These are phyloP conservation scores for Verbascum thapsus DNA, from an alignment of 257 asterid species.

Conservation along the genomic window DNA sequence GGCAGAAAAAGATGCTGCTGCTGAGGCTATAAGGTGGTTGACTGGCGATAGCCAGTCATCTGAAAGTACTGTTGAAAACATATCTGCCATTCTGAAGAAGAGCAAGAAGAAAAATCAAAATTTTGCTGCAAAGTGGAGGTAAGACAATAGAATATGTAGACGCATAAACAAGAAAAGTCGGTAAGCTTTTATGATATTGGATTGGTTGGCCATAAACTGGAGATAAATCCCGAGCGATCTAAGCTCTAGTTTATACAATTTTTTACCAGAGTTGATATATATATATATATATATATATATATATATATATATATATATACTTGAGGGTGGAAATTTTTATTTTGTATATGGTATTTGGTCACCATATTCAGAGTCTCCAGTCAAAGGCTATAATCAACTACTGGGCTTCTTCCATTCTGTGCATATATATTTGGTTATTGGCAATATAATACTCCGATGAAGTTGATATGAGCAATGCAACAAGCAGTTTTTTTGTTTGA, in stretches of 20 bases:
- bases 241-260: background rate
- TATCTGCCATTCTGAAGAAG: slow-evolving; percentile 74
- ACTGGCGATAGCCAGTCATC: slow-evolving; percentile 78
- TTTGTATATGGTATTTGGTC: slow-evolving; percentile 10
- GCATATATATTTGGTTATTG: slow-evolving; percentile 8
- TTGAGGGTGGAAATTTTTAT: slow-evolving; percentile 14
- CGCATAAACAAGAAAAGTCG: background rate
- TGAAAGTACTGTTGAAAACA: slow-evolving; percentile 45
- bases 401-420: slow-evolving; percentile 8
- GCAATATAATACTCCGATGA: slow-evolving; percentile 7
- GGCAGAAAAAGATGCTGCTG: slow-evolving; percentile 93
- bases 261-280: slow-evolving; percentile 11
- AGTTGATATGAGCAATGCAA: background rate
- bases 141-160: slow-evolving; percentile 8
- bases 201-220: background rate
- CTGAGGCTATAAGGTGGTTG: slow-evolving; percentile 85
- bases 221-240: slow-evolving; percentile 1
- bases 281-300: no score
- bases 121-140: slow-evolving; percentile 67
- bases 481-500: slow-evolving; percentile 3
- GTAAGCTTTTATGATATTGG: background rate
- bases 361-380: background rate
- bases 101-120: slow-evolving; percentile 50
- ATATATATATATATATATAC: no score
- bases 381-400: slow-evolving; percentile 5